Conservation (phyloP, 768 basidiomycete genomes). For the Suillus ampliporus region DNA sequence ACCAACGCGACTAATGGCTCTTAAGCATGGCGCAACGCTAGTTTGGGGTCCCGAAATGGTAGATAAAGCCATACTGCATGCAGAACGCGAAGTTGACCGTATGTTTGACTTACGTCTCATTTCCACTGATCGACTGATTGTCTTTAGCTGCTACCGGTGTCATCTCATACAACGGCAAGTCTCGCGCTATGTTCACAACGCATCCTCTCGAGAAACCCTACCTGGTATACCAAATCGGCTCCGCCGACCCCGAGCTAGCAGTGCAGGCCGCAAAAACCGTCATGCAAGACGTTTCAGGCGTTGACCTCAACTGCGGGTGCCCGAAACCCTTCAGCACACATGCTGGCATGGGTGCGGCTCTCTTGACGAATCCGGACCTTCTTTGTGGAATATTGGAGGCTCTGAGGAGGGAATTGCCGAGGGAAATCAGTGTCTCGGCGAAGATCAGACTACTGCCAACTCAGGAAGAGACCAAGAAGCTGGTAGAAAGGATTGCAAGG, state of each 20-base stretch:
- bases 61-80: slow-evolving; percentile 92
- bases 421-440: slow-evolving; percentile 86
- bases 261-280: slow-evolving; percentile 91
- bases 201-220: slow-evolving; percentile 96
- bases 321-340: slow-evolving; percentile 96
- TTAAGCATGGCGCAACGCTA: slow-evolving; percentile 91
- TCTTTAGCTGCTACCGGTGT: slow-evolving; percentile 81
- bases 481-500: slow-evolving; percentile 86
- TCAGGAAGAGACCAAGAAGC: slow-evolving; percentile 85
- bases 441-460: slow-evolving; percentile 91
- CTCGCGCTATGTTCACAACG: slow-evolving; percentile 85
- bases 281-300: slow-evolving; percentile 86
- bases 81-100: slow-evolving; percentile 88
- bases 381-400: slow-evolving; percentile 88
- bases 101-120: slow-evolving; percentile 38
- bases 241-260: slow-evolving; percentile 86
- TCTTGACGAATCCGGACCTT: slow-evolving; percentile 90
- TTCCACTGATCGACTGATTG: neutral
- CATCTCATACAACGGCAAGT: slow-evolving; percentile 83
- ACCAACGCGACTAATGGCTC: slow-evolving; percentile 81
- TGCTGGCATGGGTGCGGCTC: slow-evolving; percentile 94
- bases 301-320: slow-evolving; percentile 98
- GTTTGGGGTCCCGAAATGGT: slow-evolving; percentile 98
- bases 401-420: slow-evolving; percentile 72
- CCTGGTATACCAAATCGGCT: slow-evolving; percentile 95